A percentile compares a stretch with the other conserved stretches of the same genome.
Evolutionary conservation across 1,284 basidiomycete species (phyloP).

Genomic region (Schizophyllum commune): DNA sequence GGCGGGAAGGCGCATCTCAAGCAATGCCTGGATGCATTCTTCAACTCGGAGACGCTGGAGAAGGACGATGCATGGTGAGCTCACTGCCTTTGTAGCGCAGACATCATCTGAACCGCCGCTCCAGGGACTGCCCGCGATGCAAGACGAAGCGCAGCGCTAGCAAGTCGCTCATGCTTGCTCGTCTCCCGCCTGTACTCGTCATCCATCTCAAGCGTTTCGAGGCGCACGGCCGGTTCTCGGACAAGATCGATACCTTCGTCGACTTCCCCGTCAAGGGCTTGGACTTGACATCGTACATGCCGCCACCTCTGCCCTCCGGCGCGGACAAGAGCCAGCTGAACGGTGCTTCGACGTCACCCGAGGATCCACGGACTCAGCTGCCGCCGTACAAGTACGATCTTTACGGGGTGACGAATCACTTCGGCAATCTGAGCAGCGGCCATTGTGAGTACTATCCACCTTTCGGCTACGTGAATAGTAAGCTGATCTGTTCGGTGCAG

Average conservation of each 20-base stretch:
- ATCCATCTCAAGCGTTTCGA: constrained; percentile 97
- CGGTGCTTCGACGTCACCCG: constrained; percentile 34
- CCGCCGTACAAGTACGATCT: constrained; percentile 86
- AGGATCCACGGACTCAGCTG: constrained; percentile 73
- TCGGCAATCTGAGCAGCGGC: constrained; percentile 82
- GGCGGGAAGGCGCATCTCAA: constrained; percentile 61
- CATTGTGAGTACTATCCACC: constrained; percentile 64
- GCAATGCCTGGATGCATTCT: constrained; percentile 86
- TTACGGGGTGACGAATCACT: constrained; percentile 90
- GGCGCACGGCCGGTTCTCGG: constrained; percentile 87
- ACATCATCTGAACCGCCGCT: constrained; percentile 1
- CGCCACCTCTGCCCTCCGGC: constrained; percentile 65
- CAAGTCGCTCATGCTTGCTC: constrained; percentile 83
- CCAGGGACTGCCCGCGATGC: constrained; percentile 89
- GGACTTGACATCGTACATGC: constrained; percentile 91
- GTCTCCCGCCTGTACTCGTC: constrained; percentile 88
- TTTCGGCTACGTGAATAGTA: constrained; percentile 41
- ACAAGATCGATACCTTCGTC: constrained; percentile 88
- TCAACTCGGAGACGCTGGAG: constrained; percentile 87
- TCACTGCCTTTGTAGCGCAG: neutral
- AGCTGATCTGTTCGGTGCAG: constrained; percentile 28
- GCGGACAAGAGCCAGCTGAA: constrained; percentile 39
- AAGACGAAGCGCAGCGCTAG: constrained; percentile 78
- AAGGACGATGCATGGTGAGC: constrained; percentile 91
- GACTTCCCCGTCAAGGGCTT: constrained; percentile 82